Evolutionary conservation across 2,329 filamentous ascomycete species (phyloP), one percentile per base, ranked within the genome.

Genomic region (Claviceps spartinae): DNA sequence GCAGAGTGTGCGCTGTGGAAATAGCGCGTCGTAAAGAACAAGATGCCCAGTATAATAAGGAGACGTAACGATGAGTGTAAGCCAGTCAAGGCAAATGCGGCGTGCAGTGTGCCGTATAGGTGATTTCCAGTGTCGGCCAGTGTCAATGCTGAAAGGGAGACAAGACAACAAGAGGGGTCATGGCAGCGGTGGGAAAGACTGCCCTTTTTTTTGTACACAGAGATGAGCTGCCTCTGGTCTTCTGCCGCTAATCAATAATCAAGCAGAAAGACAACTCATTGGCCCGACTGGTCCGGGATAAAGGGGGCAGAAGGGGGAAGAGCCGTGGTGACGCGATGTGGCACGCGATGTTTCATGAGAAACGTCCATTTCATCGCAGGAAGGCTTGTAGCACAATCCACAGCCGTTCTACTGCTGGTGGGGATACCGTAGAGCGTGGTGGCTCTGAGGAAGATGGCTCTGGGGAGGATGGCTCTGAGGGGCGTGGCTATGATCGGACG

Each of bases 111-210:
- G 30, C 18, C 18, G 8, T 42, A 18, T 42, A 11, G 20, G 13
- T 16, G 5, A 6, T 44, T 26, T 26, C 5, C 41, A 42, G 18
- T 5, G 18, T 42, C 38, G 41, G 9, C 18, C 8, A 18, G 40
- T 41, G 11, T 9, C n/a, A 41, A 20, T 41, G 4, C 8, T 41
- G 6, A 11, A 41, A 41, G 9, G 7, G 3, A 42, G 18, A 22
- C 18, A 42, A 42, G 41, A 22, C 41, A 13, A 22, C n/a, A 22
- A 14, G 2, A 13, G 0, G 13, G 13, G 14, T 44, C 50, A 54
- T 22, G 20, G 18, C 30, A 47, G 20, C 11, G 30, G 18, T 36
- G 56, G 9, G 60, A 65, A 37, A 24, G 5, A 6, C 11, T 22
- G 20, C 16, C 22, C 14, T 22, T 18, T 22, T 20, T 48, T 22